Evolutionary conservation across 176 grass and related monocot species (phyloP).

Genomic region (Themeda triandra): DNA sequence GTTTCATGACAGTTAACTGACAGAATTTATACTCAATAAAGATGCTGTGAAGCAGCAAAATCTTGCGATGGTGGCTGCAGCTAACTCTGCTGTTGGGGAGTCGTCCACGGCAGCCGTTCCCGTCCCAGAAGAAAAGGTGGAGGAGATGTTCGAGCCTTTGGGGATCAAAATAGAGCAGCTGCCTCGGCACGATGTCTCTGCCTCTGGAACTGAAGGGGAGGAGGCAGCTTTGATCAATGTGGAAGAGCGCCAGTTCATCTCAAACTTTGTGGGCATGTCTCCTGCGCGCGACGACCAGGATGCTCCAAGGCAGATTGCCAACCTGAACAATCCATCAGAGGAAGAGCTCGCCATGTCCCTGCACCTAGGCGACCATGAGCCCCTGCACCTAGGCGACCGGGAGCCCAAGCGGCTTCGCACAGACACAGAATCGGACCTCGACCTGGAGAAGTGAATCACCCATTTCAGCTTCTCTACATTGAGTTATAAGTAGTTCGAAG

Average conservation of each 20-base stretch:
- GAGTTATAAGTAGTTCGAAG: neutral
- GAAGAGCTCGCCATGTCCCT: conserved; percentile 81
- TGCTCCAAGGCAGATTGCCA: conserved; percentile 47
- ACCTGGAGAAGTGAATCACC: conserved; percentile 59
- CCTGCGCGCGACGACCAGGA: conserved; percentile 43
- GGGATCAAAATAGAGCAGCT: conserved; percentile 74
- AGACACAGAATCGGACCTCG: conserved; percentile 33
- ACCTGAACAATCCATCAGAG: conserved; percentile 65
- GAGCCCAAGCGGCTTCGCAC: conserved; percentile 59
- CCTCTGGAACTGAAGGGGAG: conserved; percentile 54
- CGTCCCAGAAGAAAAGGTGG: conserved; percentile 45
- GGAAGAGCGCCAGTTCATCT: conserved; percentile 93
- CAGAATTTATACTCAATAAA: conserved; percentile 28
- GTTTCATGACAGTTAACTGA: conserved; percentile 22
- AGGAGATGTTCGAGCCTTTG: conserved; percentile 70
- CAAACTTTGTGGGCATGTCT: conserved; percentile 61
- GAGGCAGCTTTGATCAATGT: conserved; percentile 45
- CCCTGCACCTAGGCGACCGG: conserved; percentile 78
- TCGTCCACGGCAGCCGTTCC: conserved; percentile 39
- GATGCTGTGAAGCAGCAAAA: conserved; percentile 85
- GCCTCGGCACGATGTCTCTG: conserved; percentile 35
- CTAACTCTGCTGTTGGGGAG: conserved; percentile 57
- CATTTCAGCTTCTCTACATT: neutral
- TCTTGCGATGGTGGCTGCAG: conserved; percentile 47
- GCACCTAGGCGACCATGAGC: too few species aligned